Evolutionary conservation across 2,329 filamentous ascomycete species (phyloP).

Genomic region (Whalleya microplaca): DNA sequence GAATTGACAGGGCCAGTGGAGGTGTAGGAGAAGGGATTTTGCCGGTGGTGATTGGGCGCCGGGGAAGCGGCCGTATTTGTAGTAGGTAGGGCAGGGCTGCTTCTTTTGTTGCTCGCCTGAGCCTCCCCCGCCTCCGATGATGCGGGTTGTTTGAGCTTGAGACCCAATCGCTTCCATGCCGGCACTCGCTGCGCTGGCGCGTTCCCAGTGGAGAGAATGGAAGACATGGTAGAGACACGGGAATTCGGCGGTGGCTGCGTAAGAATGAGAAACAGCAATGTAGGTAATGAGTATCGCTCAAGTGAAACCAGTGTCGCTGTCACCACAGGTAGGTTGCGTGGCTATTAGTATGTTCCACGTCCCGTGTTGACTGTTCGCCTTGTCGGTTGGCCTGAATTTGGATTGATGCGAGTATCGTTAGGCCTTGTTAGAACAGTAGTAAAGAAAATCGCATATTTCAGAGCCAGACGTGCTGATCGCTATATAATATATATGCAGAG

Average conservation of each 20-base stretch:
- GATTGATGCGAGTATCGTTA: neutral
- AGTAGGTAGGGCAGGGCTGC: conserved; percentile 35
- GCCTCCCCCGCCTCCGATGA: conserved; percentile 37
- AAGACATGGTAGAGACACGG: conserved; percentile 40
- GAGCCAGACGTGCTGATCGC: neutral
- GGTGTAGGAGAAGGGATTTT: too few species aligned
- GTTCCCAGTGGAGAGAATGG: conserved; percentile 40
- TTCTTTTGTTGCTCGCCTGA: too few species aligned
- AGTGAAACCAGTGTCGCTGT: conserved; percentile 7
- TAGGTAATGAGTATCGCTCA: conserved; percentile 9
- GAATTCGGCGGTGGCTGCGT: conserved; percentile 20
- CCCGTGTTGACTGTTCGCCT: neutral
- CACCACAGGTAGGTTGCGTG: neutral
- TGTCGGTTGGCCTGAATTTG: neutral
- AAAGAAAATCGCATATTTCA: neutral
- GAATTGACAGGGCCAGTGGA: conserved; percentile 22
- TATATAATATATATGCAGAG: neutral
- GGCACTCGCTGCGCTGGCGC: conserved; percentile 54
- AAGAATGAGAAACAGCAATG: conserved; percentile 8
- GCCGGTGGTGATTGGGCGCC: conserved; percentile 26
- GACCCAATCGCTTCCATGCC: conserved; percentile 66
- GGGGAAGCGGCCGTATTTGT: conserved; percentile 28
- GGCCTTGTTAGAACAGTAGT: too few species aligned
- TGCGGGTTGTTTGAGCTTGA: conserved; percentile 60
- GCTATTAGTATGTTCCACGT: neutral